Base-by-base conservation (phyloP, 768 basidiomycete genomes). In the Favolaschia claudopus region DNA sequence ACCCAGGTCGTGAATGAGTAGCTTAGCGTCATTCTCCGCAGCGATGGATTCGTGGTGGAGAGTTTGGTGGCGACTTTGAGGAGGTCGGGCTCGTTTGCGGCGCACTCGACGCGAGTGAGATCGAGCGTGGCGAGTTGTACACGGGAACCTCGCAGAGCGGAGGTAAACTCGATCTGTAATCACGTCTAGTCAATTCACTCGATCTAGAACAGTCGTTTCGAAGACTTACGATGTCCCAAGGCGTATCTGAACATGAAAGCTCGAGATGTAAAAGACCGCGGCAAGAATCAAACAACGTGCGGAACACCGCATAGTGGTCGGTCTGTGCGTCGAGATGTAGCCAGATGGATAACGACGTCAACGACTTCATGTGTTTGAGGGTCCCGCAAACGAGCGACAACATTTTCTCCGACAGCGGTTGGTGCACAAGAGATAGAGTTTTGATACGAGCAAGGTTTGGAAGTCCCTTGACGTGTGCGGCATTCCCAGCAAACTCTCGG, bases 351-450 rank as follows among this genome's bases (percentile, higher is more conserved):
- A 64, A 27, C 8, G 58, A 60, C 12, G 32, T 48, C 20, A 64
- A 19, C 4, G 58, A 64, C 44, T 34, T 28, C 63, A 64, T 64
- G 24, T 64, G 55, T 36, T 46, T 60, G 13, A 64, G 36, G 10
- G 58, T 57, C 43, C 44, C 58, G 33, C 58, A 64, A 4, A 64
- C 55, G 19, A 60, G 31, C 9, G 55, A 51, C 20, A 60, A 25
- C 55, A 54, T 60, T 29, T 64, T 64, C 8, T 60, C 50, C 9
- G 63, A 64, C 38, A 64, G 40, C 33, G 63, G 63, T 43, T 64
- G 58, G 27, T 64, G 58, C 1, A 57, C 54, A 0, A 64, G 49
- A 34, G 58, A 56, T 19, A 64, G 31, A 17, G 49, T 47, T n/a
- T 38, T 51, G 50, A 64, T 64, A 20, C 31, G 32, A 2, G 63